Percentiles rank a stretch among this genome's conserved stretches.
Evolutionary conservation across 805 yeast species (phyloP).

Genomic region (Suhomyces pyralidae): DNA sequence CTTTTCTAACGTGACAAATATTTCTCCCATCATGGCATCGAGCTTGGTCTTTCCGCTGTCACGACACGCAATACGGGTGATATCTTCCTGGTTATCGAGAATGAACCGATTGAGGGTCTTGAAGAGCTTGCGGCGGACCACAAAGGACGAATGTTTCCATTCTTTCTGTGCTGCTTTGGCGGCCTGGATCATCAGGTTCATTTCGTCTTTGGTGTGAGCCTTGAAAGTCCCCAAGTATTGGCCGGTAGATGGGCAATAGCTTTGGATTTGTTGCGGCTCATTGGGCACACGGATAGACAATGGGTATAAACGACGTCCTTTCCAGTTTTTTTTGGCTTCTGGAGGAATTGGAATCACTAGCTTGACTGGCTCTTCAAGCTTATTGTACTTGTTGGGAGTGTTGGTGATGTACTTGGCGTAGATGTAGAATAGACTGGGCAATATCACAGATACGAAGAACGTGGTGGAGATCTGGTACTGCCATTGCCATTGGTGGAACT

Average conservation of each 20-base stretch:
- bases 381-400: constrained; percentile 39
- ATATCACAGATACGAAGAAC: constrained; percentile 37
- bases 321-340: constrained; percentile 87
- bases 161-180: constrained; percentile 54
- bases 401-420: constrained; percentile 36
- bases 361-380: constrained; percentile 43
- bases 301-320: constrained; percentile 74
- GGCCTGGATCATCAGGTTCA: constrained; percentile 58
- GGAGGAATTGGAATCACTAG: constrained; percentile 61
- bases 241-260: constrained; percentile 96
- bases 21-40: constrained; percentile 96
- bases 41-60: constrained; percentile 95
- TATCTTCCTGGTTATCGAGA: constrained; percentile 74
- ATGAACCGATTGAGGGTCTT: constrained; percentile 69
- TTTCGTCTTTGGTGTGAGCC: constrained; percentile 63
- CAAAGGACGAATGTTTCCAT: constrained; percentile 54
- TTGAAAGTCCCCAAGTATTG: constrained; percentile 74
- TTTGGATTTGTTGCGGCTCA: constrained; percentile 69
- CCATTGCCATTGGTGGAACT: constrained; percentile 40
- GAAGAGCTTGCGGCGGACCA: constrained; percentile 66
- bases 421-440: constrained; percentile 34
- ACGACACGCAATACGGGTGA: constrained; percentile 91
- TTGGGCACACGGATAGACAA: constrained; percentile 54
- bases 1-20: constrained; percentile 91
- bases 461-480: constrained; percentile 46